These are phyloP conservation scores for Digitaria exilis DNA, from an alignment of 202 grass and related monocot genomes.

Conservation along the genomic window DNA sequence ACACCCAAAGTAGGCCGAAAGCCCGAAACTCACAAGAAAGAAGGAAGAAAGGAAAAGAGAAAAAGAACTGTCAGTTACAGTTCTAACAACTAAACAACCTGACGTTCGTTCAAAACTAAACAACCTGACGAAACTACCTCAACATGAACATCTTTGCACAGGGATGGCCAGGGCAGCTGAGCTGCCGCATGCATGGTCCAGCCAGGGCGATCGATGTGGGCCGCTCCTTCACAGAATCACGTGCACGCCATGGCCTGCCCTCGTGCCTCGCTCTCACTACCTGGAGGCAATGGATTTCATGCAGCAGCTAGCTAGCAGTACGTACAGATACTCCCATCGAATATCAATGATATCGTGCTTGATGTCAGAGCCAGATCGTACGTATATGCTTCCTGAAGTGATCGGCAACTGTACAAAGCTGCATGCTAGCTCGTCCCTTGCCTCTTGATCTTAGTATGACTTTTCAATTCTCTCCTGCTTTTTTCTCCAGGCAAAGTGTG, in stretches of 20 bases:
- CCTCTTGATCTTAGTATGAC: not conserved
- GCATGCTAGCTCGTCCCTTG: not conserved
- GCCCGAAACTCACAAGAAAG: no score
- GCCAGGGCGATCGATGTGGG: not conserved
- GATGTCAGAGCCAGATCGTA: not conserved
- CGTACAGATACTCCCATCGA: no score
- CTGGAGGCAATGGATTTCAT: not conserved
- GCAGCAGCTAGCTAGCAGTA: not conserved
- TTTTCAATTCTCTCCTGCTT: not conserved
- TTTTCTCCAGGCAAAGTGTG: conserved; percentile 18
- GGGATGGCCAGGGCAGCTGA: not conserved
- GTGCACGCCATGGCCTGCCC: not conserved
- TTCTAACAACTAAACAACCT: not conserved
- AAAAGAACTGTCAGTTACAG: not conserved
- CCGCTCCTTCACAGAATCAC: not conserved
- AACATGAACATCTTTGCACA: not conserved
- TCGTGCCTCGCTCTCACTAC: not conserved
- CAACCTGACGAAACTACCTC: not conserved
- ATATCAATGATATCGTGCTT: not conserved
- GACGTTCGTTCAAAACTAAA: no score
- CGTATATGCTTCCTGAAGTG: conserved; percentile 26
- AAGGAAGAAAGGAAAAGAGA: not conserved
- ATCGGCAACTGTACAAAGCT: not conserved
- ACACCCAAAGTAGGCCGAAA: no score
- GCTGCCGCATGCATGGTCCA: not conserved